Percentiles rank a stretch among this genome's conserved stretches.
phyloP scores from a whole-genome alignment of 768 basidiomycete genomes.

The Kwoniella shandongensis region DNA sequence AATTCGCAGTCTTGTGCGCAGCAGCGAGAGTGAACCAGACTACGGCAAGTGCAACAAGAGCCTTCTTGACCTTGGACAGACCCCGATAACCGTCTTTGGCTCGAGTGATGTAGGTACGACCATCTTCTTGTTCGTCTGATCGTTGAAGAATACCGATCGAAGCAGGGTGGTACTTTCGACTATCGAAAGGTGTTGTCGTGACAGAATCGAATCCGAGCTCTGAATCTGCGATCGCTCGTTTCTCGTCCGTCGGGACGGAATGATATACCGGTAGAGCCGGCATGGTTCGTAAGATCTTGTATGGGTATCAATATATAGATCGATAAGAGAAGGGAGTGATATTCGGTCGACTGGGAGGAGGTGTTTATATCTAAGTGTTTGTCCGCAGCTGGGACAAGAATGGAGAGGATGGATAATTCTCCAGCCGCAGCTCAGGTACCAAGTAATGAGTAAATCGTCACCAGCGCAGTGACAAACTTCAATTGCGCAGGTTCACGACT shows the following conservation, averaged over 20 bases:
- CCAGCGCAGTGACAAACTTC: too few relatives aligned
- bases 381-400: too few relatives aligned
- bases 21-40: constrained; percentile 12
- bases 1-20: background rate
- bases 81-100: background rate
- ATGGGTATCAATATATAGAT: too few relatives aligned
- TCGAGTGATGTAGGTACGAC: background rate
- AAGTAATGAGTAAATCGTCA: too few relatives aligned
- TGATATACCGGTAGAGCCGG: constrained; percentile 8
- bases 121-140: background rate
- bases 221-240: too few relatives aligned
- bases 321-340: too few relatives aligned
- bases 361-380: too few relatives aligned
- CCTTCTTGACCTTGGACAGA: constrained; percentile 21
- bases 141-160: constrained; percentile 8
- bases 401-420: too few relatives aligned
- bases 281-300: constrained; percentile 10
- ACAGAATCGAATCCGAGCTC: background rate
- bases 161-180: constrained; percentile 6
- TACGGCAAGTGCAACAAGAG: constrained; percentile 10
- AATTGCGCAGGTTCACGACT: too few relatives aligned
- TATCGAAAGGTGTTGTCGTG: constrained; percentile 7
- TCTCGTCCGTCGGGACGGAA: constrained; percentile 14
- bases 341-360: too few relatives aligned
- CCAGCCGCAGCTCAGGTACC: too few relatives aligned